Conservation (phyloP, 805 yeast species). For the Cyberlindnera americana region DNA sequence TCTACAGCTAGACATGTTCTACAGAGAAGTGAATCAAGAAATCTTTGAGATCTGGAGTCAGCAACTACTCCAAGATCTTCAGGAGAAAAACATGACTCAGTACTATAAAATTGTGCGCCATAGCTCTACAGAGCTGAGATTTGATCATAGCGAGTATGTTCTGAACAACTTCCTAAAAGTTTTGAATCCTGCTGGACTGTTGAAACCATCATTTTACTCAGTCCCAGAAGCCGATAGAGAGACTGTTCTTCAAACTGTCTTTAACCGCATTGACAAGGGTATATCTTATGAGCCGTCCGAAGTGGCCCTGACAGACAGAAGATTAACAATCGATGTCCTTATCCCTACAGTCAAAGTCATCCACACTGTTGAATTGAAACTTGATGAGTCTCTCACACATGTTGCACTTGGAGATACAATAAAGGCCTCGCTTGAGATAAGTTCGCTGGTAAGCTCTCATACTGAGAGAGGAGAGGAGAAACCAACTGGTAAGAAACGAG, state of each 20-base stretch:
- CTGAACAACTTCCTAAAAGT: conserved; percentile 2
- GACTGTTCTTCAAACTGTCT: not conserved
- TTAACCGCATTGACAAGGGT: not conserved
- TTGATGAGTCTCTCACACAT: conserved; percentile 39
- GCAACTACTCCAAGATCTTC: conserved; percentile 14
- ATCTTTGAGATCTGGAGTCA: conserved; percentile 30
- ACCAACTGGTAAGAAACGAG: conserved; percentile 17
- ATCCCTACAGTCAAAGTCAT: conserved; percentile 59
- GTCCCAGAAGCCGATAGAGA: conserved; percentile 2
- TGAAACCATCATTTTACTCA: not conserved
- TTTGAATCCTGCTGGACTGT: not conserved
- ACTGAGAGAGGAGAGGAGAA: conserved; percentile 2
- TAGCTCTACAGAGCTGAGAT: conserved; percentile 2
- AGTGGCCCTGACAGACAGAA: conserved; percentile 4
- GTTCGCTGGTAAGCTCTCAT: conserved; percentile 31
- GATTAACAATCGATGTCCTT: conserved; percentile 51
- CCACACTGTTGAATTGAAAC: conserved; percentile 49
- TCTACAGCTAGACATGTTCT: conserved; percentile 41
- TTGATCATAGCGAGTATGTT: conserved; percentile 10
- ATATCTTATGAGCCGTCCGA: not conserved
- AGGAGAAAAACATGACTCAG: conserved; percentile 15
- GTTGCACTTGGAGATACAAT: conserved; percentile 61
- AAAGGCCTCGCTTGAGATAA: conserved; percentile 34
- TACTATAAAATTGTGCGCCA: conserved; percentile 23
- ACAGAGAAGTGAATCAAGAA: conserved; percentile 46